Percentiles rank a stretch among this genome's conserved stretches.
phyloP scores from a whole-genome alignment of 83 land plant species.

The Isoetes engelmannii region DNA sequence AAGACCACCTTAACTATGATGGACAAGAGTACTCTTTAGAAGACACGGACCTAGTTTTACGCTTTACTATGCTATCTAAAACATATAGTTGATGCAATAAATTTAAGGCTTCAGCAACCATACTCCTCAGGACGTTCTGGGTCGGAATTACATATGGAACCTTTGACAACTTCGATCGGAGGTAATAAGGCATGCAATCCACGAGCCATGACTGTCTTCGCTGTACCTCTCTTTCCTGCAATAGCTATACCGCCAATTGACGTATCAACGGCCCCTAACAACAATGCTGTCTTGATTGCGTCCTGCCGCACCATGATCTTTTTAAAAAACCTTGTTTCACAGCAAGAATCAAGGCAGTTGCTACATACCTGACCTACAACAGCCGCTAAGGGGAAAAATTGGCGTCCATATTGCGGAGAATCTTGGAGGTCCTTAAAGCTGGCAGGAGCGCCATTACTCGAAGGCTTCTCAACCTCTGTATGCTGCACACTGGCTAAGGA shows the following conservation, averaged over 20 bases:
- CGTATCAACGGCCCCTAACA: slow-evolving; percentile 89
- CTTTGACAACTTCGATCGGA: slow-evolving; percentile 86
- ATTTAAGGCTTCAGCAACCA: slow-evolving; percentile 2
- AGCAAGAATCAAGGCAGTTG: neutral
- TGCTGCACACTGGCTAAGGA: too few species aligned
- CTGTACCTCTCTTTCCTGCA: slow-evolving; percentile 91
- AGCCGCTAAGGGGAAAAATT: slow-evolving; percentile 84
- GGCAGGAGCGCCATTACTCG: too few species aligned
- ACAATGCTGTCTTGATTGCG: slow-evolving; percentile 85
- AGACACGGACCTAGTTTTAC: too few species aligned
- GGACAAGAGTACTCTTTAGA: too few species aligned
- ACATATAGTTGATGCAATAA: too few species aligned
- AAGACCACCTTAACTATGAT: too few species aligned
- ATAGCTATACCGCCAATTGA: slow-evolving; percentile 91
- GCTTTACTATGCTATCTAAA: too few species aligned
- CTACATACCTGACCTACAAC: slow-evolving; percentile 83
- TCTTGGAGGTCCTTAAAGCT: too few species aligned
- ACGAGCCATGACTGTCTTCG: slow-evolving; percentile 97
- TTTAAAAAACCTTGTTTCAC: neutral
- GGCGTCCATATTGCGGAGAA: slow-evolving; percentile 47
- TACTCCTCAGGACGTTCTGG: slow-evolving; percentile 74
- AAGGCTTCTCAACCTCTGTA: too few species aligned
- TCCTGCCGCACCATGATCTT: slow-evolving; percentile 36
- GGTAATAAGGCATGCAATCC: slow-evolving; percentile 92
- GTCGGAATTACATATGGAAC: slow-evolving; percentile 82